Base-by-base conservation (phyloP, 495 filamentous ascomycete species). In the Cercophora newfieldiana region DNA sequence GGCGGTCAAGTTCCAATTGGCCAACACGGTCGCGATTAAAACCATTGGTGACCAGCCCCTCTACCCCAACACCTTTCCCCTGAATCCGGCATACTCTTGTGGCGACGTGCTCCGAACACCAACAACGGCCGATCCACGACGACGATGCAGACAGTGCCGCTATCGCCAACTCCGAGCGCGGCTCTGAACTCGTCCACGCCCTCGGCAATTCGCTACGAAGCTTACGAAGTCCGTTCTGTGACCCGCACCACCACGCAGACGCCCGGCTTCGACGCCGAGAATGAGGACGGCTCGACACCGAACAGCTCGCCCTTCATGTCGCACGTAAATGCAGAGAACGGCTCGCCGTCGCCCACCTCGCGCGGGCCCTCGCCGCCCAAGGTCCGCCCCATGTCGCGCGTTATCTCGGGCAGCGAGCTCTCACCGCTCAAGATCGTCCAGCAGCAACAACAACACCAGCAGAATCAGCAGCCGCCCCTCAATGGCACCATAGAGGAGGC, bases 341-440 rank as follows among this genome's bases (percentile, higher is more conserved):
- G 24, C 26, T 63, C 48, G 31, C 31, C 66, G 16, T 69, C 71
- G 29, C 67, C 72, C 21, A 62, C 70, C 50, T 63, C 69, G 64
- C 64, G 69, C 51, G 59, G 65, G 21, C 61, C 61, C 56, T 71
- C 75, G 68, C 76, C 80, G 25, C 69, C 67, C 66, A 82, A 79
- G 63, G 67, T 71, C 50, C 81, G 81, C 12, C 74, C 76, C n/a
- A 74, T 77, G 24, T 82, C 79, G 4, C 74, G 80, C 65, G 76
- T 83, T 60, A 71, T 82, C 25, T 81, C 80, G 48, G 81, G 81
- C 66, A 78, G 64, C 51, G 81, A 80, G 64, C 77, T 83, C 33
- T 81, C 81, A 30, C 81, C 81, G 65, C 76, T 83, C 12, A 83
- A 81, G 76, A 82, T 83, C 29, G 71, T 83, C 30, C 75, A 75